Evolutionary conservation across 352 stramenopile species (phyloP).

Genomic region (Phytophthora crassamura): DNA sequence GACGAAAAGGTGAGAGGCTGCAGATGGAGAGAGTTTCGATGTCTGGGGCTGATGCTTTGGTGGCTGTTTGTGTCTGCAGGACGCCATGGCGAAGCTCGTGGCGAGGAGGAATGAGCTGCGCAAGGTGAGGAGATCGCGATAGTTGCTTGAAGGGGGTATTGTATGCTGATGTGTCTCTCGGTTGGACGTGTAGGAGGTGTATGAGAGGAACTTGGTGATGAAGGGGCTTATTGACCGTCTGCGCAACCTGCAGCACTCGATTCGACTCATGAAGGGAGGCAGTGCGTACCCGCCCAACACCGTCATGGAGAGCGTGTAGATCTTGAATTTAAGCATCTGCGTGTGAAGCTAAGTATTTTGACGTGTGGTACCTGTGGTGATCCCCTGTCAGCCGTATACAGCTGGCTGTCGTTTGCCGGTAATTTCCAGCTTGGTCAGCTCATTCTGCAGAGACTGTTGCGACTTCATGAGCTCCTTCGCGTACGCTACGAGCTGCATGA

Average conservation of each 20-base stretch:
- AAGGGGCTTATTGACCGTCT: constrained; percentile 85
- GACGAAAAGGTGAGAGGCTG: constrained; percentile 29
- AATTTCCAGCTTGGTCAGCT: constrained; percentile 65
- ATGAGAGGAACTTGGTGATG: constrained; percentile 88
- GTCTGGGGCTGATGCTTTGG: background rate
- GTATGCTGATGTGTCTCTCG: background rate
- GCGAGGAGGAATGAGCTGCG: constrained; percentile 74
- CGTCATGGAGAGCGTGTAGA: constrained; percentile 83
- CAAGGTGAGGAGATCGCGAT: constrained; percentile 42
- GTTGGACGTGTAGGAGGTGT: constrained; percentile 63
- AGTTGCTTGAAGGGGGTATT: background rate
- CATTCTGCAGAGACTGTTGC: constrained; percentile 51
- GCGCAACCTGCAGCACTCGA: constrained; percentile 78
- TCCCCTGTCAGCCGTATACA: constrained; percentile 59
- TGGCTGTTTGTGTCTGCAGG: constrained; percentile 37
- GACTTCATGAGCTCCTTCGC: constrained; percentile 53
- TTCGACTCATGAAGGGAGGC: constrained; percentile 74
- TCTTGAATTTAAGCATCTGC: constrained; percentile 14
- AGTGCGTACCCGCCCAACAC: constrained; percentile 63
- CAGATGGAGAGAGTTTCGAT: background rate
- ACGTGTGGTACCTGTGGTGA: too few relatives aligned
- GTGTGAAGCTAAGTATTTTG: background rate
- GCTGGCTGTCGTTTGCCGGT: constrained; percentile 38
- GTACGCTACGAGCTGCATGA: constrained; percentile 63
- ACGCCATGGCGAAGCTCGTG: constrained; percentile 59